phyloP scores from a whole-genome alignment of 2,329 filamentous ascomycete genomes.

The Trichoderma cornu-damae region DNA sequence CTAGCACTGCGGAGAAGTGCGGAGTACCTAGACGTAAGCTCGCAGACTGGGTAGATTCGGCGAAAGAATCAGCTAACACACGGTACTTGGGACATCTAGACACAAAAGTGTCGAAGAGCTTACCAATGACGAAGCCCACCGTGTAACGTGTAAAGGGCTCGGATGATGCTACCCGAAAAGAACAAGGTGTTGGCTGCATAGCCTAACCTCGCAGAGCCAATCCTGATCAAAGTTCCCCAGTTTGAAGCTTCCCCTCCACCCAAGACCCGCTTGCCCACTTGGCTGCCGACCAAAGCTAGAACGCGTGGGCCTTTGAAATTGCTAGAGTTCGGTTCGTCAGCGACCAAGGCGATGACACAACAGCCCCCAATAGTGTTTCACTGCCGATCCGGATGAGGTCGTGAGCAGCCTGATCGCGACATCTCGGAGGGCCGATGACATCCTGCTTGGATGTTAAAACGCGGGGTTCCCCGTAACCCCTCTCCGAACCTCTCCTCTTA shows the following conservation, averaged over 20 bases:
- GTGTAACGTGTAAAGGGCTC: not conserved
- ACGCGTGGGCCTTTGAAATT: conserved; percentile 13
- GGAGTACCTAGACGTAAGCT: not conserved
- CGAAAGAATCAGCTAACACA: not conserved
- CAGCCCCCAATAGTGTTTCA: conserved; percentile 7
- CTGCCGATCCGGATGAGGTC: conserved; percentile 8
- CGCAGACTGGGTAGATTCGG: not conserved
- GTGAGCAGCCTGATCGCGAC: conserved; percentile 3
- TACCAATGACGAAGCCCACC: not conserved
- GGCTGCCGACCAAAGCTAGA: not conserved
- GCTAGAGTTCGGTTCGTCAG: conserved; percentile 3
- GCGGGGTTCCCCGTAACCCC: conserved; percentile 2
- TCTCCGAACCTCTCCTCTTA: not conserved
- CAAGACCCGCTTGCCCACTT: conserved; percentile 8
- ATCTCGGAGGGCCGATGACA: not conserved
- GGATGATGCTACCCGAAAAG: not conserved
- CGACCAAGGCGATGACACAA: conserved; percentile 4
- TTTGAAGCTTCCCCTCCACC: conserved; percentile 2
- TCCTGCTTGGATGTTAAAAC: not conserved
- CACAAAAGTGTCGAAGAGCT: not conserved
- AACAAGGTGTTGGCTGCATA: not conserved
- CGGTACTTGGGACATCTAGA: not conserved
- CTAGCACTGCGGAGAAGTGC: not conserved
- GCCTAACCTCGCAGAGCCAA: not conserved
- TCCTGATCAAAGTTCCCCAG: conserved; percentile 2